Percentiles rank a stretch among this genome's conserved stretches.
phyloP scores from a whole-genome alignment of 768 basidiomycete genomes.

The Suillus clintonianus region DNA sequence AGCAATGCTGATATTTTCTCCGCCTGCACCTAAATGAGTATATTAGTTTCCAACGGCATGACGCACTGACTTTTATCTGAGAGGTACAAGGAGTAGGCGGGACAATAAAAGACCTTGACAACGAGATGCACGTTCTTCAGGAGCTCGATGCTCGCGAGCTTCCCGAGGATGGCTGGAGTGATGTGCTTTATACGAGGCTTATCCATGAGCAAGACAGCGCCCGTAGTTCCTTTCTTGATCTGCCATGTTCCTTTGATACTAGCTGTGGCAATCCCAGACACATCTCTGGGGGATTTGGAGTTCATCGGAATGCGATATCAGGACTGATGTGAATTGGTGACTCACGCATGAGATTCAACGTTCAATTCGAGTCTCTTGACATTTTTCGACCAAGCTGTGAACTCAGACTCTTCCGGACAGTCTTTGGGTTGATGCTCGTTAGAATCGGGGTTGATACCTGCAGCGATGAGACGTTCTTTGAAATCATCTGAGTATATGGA shows the following conservation, averaged over 20 bases:
- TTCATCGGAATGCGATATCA: neutral
- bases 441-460: neutral
- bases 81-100: neutral
- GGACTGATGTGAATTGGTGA: neutral
- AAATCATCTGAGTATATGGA: neutral
- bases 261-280: neutral
- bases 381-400: neutral
- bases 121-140: neutral
- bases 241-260: constrained; percentile 2
- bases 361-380: neutral
- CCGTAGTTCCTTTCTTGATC: neutral
- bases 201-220: neutral
- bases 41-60: neutral
- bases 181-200: neutral
- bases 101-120: neutral
- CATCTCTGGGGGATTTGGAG: neutral
- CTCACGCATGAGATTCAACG: neutral
- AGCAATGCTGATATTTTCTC: neutral
- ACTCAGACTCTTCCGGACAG: neutral
- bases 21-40: neutral
- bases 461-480: neutral
- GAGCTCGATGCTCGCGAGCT: neutral
- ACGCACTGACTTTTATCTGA: constrained; percentile 1
- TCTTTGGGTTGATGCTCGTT: neutral
- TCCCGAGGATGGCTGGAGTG: neutral